These are phyloP conservation scores for Colletotrichum gigasporum DNA, from an alignment of 2,329 filamentous ascomycete genomes.

Conservation along the genomic window DNA sequence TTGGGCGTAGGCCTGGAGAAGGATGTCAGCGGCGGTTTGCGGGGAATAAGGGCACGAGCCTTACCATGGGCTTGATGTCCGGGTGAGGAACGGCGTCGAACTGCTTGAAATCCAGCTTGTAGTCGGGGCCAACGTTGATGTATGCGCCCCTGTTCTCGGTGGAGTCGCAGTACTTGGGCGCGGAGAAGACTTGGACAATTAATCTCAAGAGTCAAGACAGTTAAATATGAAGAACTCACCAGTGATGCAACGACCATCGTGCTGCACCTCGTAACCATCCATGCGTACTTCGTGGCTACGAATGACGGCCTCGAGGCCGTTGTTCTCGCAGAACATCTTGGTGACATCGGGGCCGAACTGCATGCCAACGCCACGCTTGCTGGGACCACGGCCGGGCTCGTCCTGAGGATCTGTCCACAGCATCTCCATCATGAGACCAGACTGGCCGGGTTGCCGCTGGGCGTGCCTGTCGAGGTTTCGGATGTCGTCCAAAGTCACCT, in stretches of 20 bases:
- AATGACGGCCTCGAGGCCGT: constrained; percentile 93
- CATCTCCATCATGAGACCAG: constrained; percentile 99
- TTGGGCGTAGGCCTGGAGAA: constrained; percentile 78
- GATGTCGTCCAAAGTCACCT: constrained; percentile 90
- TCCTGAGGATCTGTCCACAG: constrained; percentile 97
- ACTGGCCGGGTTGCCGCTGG: constrained; percentile 91
- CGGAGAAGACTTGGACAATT: constrained; percentile 81
- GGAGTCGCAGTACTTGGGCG: constrained; percentile 96
- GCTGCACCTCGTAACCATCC: constrained; percentile 99
- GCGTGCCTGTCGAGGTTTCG: constrained; percentile 90
- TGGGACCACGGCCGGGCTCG: constrained; percentile 85
- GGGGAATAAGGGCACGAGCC: constrained; percentile 24
- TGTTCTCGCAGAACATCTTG: constrained; percentile 95
- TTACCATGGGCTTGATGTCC: constrained; percentile 90
- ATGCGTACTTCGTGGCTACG: constrained; percentile 98
- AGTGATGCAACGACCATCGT: constrained; percentile 94
- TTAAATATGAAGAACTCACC: constrained; percentile 57
- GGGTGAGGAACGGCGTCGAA: constrained; percentile 98
- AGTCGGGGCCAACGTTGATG: constrained; percentile 93
- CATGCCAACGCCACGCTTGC: constrained; percentile 95
- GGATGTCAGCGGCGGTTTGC: constrained; percentile 39
- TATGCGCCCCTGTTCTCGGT: constrained; percentile 98
- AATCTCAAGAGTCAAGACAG: constrained; percentile 34
- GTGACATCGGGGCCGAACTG: constrained; percentile 98
- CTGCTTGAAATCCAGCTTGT: constrained; percentile 90